phyloP scores from a whole-genome alignment of 148 eudicot genomes.

The Vaccinium vitisidaea region DNA sequence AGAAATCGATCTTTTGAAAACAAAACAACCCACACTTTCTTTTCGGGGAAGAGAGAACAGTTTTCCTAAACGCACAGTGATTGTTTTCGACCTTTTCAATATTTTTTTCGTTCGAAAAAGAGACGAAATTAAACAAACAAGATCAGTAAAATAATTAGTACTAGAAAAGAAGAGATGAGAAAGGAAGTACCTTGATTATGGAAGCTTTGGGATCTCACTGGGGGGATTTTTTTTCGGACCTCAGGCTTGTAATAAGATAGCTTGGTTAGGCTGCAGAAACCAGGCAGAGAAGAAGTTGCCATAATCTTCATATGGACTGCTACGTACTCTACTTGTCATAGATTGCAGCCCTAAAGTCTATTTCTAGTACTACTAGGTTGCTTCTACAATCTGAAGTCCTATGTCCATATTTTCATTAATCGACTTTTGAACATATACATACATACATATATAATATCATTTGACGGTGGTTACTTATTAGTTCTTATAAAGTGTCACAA shows the following conservation, averaged over 20 bases:
- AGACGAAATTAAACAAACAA: neutral
- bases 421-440: no score
- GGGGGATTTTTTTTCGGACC: neutral
- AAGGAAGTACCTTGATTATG: neutral
- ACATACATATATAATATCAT: no score
- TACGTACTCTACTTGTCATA: neutral
- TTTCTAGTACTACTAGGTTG: no score
- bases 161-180: neutral
- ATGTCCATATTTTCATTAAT: no score
- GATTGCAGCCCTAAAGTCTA: no score
- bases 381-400: no score
- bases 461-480: no score
- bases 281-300: neutral
- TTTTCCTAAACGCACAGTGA: neutral
- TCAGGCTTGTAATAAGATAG: neutral
- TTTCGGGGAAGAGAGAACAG: neutral
- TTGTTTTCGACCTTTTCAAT: neutral
- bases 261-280: neutral
- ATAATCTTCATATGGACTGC: neutral
- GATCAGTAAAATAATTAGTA: neutral
- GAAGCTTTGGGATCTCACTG: constrained; percentile 9
- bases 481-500: no score
- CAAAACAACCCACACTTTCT: neutral
- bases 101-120: neutral
- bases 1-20: neutral